phyloP scores from a whole-genome alignment of 1,284 basidiomycete genomes.

The Ceratobasidium sp. region DNA sequence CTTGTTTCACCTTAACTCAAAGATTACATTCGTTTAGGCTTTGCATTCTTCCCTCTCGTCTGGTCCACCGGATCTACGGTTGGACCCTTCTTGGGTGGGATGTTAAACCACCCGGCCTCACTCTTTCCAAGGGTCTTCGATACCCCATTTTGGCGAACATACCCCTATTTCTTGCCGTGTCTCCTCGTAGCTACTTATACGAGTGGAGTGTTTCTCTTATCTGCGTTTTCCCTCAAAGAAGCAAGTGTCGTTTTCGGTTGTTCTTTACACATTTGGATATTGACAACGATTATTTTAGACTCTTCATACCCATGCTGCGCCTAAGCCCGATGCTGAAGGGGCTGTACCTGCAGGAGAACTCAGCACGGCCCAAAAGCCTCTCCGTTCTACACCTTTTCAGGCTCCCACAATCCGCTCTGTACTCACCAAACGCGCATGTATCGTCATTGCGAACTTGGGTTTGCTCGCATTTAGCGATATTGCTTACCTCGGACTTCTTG shows the following conservation, averaged over 20 bases:
- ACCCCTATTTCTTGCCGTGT: conserved; percentile 50
- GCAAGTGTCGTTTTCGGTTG: background rate
- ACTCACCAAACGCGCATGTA: conserved; percentile 27
- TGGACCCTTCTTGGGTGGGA: conserved; percentile 48
- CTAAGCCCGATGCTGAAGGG: background rate
- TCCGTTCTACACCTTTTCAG: background rate
- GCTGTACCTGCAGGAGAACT: too few species aligned
- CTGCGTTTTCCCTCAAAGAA: conserved; percentile 28
- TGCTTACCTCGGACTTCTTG: conserved; percentile 14
- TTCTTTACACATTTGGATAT: background rate
- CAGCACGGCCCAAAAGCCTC: conserved; percentile 7
- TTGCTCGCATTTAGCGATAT: conserved; percentile 39
- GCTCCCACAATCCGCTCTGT: conserved; percentile 13
- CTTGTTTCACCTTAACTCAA: conserved; percentile 48
- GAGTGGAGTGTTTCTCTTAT: conserved; percentile 10
- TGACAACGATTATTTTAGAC: background rate
- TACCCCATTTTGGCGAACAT: conserved; percentile 47
- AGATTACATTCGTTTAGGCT: conserved; percentile 32
- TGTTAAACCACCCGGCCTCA: conserved; percentile 46
- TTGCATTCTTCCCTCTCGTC: conserved; percentile 47
- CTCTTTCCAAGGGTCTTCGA: conserved; percentile 45
- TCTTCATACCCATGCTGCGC: background rate
- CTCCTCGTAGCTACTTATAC: conserved; percentile 34
- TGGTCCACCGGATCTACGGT: conserved; percentile 47
- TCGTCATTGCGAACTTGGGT: conserved; percentile 32